Evolutionary conservation across 148 eudicot species (phyloP).

Genomic region (Dysphania ambrosioides): DNA sequence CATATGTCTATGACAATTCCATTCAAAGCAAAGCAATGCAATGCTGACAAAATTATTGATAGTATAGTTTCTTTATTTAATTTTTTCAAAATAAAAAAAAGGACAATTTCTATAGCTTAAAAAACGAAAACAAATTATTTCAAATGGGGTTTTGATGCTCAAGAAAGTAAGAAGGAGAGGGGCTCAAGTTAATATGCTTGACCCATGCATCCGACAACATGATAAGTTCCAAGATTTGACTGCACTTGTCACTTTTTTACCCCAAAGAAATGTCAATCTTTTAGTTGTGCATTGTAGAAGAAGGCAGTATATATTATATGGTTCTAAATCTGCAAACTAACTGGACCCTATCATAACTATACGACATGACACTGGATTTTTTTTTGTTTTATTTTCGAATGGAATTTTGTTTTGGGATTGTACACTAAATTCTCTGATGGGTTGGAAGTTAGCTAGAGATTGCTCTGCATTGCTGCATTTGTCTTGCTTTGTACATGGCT

Average conservation of each 20-base stretch:
- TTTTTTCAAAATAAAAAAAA: not conserved
- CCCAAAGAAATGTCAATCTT: conserved; percentile 9
- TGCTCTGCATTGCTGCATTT: conserved; percentile 5
- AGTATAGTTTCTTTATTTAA: not conserved
- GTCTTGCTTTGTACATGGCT: conserved; percentile 8
- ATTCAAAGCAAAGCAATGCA: conserved; percentile 24
- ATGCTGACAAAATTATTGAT: conserved; percentile 10
- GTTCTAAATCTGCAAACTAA: not conserved
- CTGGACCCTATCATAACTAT: conserved; percentile 16
- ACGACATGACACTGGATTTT: conserved; percentile 15
- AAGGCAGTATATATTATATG: not conserved
- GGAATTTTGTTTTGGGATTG: not conserved
- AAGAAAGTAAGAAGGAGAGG: not conserved
- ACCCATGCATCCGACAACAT: not conserved
- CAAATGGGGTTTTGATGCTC: not conserved
- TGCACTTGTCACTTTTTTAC: conserved; percentile 14
- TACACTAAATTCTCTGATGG: conserved; percentile 5
- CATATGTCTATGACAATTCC: conserved; percentile 27
- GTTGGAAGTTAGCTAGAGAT: conserved; percentile 5
- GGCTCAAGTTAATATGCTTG: not conserved
- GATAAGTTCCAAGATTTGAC: conserved; percentile 26
- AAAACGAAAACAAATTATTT: not conserved
- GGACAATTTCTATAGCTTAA: too few species aligned
- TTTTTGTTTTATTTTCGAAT: not conserved
- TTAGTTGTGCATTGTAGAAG: conserved; percentile 2